These are phyloP conservation scores for Lizonia empirigonia DNA, from an alignment of 2,329 filamentous ascomycete species.

Conservation along the genomic window DNA sequence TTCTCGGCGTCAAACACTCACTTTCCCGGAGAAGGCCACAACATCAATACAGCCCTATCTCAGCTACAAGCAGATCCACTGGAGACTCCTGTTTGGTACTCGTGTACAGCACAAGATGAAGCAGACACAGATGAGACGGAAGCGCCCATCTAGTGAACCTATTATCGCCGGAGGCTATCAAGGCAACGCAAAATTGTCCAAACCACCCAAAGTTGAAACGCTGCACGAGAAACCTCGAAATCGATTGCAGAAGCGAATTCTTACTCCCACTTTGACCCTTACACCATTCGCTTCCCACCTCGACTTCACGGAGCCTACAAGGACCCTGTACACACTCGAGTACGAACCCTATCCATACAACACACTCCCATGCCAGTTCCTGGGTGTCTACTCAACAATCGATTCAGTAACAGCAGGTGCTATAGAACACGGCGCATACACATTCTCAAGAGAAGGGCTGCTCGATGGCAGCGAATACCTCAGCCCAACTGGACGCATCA, in stretches of 20 bases:
- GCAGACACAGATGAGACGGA: background rate
- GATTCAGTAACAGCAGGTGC: slow-evolving; percentile 27
- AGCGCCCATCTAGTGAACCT: slow-evolving; percentile 1
- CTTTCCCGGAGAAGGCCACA: background rate
- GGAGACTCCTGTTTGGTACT: background rate
- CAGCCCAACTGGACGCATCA: slow-evolving; percentile 30
- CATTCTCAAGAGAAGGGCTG: slow-evolving; percentile 32
- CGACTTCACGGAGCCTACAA: background rate
- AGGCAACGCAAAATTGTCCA: slow-evolving; percentile 12
- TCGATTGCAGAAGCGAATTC: slow-evolving; percentile 11
- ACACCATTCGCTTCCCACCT: background rate
- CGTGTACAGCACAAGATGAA: background rate
- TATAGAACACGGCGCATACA: slow-evolving; percentile 28
- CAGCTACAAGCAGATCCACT: too few relatives aligned
- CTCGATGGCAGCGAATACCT: slow-evolving; percentile 31
- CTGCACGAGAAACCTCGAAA: slow-evolving; percentile 8
- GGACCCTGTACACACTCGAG: slow-evolving; percentile 22
- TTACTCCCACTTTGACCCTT: background rate
- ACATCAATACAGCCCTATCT: too few relatives aligned
- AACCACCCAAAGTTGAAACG: slow-evolving; percentile 12
- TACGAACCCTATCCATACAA: slow-evolving; percentile 32
- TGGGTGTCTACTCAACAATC: slow-evolving; percentile 31
- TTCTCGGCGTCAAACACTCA: background rate
- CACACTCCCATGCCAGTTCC: slow-evolving; percentile 23
- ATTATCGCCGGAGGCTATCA: slow-evolving; percentile 1